Conservation (phyloP, 2,329 filamentous ascomycete genomes). For the Colletotrichum sansevieriae region DNA sequence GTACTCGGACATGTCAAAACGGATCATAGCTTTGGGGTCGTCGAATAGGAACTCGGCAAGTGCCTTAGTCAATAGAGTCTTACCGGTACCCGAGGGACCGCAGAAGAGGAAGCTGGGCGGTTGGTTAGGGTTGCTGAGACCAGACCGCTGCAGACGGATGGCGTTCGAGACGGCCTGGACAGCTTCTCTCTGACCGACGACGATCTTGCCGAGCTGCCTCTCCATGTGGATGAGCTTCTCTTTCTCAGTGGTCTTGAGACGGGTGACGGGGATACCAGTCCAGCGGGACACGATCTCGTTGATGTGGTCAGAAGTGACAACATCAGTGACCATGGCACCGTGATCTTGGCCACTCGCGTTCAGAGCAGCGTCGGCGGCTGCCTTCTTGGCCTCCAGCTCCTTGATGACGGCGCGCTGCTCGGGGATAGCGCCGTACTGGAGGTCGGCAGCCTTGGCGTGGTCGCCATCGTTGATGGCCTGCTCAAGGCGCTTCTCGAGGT, state of each 20-base stretch:
- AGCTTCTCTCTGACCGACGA: slow-evolving; percentile 94
- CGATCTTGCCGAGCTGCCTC: slow-evolving; percentile 82
- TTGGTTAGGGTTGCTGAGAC: slow-evolving; percentile 94
- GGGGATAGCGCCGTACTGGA: slow-evolving; percentile 97
- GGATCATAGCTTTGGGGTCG: slow-evolving; percentile 96
- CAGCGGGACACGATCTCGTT: slow-evolving; percentile 97
- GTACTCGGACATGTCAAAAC: slow-evolving; percentile 99
- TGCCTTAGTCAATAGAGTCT: slow-evolving; percentile 96
- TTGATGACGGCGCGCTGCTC: slow-evolving; percentile 88
- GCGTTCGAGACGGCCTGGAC: slow-evolving; percentile 94
- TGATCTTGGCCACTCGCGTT: slow-evolving; percentile 67
- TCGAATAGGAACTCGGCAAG: slow-evolving; percentile 98
- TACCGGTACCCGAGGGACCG: slow-evolving; percentile 97
- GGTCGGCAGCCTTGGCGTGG: slow-evolving; percentile 87
- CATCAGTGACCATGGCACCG: slow-evolving; percentile 86
- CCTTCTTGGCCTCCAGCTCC: slow-evolving; percentile 84
- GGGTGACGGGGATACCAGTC: slow-evolving; percentile 98
- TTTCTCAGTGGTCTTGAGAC: slow-evolving; percentile 94
- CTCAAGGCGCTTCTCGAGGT: slow-evolving; percentile 90
- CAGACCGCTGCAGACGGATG: slow-evolving; percentile 94
- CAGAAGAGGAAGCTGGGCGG: slow-evolving; percentile 99
- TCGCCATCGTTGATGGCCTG: slow-evolving; percentile 92
- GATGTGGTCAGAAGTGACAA: slow-evolving; percentile 97
- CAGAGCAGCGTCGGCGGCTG: slow-evolving; percentile 79
- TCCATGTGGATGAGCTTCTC: slow-evolving; percentile 99